A percentile compares a stretch with the other conserved stretches of the same genome.
Conservation (phyloP, 2,329 filamentous ascomycete genomes). For the Paramyrothecium sp. region DNA sequence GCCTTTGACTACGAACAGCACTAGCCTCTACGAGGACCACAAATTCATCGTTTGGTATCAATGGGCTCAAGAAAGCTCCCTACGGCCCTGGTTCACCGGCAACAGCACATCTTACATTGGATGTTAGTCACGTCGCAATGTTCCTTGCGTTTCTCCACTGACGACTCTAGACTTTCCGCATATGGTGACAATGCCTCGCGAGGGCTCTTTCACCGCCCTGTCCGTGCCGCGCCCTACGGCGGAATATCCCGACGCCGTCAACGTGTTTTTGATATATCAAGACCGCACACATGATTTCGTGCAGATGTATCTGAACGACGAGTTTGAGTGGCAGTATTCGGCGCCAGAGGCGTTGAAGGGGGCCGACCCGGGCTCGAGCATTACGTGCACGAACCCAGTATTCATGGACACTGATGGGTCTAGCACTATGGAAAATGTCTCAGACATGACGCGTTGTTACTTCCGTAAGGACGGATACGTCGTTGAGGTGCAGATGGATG, state of each 20-base stretch:
- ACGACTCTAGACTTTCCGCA: background rate
- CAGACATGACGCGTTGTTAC: background rate
- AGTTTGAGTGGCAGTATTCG: background rate
- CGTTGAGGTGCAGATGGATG: background rate
- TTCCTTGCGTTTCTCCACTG: background rate
- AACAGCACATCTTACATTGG: background rate
- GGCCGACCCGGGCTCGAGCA: background rate
- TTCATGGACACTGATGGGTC: background rate
- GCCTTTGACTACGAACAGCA: too few relatives aligned
- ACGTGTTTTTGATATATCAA: background rate
- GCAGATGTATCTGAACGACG: background rate
- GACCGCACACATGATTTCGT: background rate
- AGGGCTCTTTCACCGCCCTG: background rate
- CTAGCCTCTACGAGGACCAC: too few relatives aligned
- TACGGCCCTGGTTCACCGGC: too few relatives aligned
- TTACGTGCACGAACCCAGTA: background rate
- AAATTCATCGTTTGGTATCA: too few relatives aligned
- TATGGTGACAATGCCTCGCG: background rate
- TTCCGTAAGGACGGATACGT: background rate
- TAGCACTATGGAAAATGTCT: background rate
- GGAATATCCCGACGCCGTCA: background rate
- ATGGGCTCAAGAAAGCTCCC: too few relatives aligned
- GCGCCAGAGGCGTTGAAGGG: background rate
- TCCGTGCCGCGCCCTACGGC: background rate
- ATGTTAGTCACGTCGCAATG: background rate